phyloP scores from a whole-genome alignment of 208 protist species.

The Crithidia mellificae region DNA sequence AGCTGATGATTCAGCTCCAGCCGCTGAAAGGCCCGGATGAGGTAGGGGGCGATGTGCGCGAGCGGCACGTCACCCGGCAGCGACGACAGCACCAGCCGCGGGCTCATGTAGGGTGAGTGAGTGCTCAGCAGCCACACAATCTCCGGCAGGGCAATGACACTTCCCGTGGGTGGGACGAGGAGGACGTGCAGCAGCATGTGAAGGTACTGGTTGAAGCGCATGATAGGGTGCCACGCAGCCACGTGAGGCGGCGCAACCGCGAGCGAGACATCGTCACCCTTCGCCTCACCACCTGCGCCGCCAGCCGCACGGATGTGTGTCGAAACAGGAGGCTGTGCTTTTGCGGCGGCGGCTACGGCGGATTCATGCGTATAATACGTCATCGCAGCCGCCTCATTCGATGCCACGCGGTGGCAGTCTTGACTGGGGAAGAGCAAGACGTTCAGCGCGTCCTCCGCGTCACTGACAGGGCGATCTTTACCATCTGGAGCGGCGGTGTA shows the following conservation, averaged over 20 bases:
- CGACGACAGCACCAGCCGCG: constrained; percentile 32
- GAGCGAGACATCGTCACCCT: not conserved
- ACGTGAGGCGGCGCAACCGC: constrained; percentile 3
- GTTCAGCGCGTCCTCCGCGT: not conserved
- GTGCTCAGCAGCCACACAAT: constrained; percentile 44
- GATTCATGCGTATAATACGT: constrained; percentile 1
- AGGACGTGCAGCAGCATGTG: constrained; percentile 55
- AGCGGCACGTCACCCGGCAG: constrained; percentile 47
- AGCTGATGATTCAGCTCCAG: constrained; percentile 33
- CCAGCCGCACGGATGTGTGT: not conserved
- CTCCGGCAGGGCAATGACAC: constrained; percentile 14
- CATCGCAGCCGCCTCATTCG: constrained; percentile 18
- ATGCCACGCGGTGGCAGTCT: constrained; percentile 10
- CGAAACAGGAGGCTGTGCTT: not conserved
- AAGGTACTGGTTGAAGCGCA: constrained; percentile 46
- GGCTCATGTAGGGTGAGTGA: constrained; percentile 38
- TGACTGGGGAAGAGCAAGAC: constrained; percentile 14
- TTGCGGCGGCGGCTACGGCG: not conserved
- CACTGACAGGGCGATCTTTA: no score
- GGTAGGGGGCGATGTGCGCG: constrained; percentile 38
- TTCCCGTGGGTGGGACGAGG: constrained; percentile 37
- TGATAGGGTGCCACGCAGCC: not conserved
- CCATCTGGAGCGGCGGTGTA: not conserved
- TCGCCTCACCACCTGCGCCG: not conserved
- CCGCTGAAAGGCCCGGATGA: constrained; percentile 46